Evolutionary conservation across 2,329 filamentous ascomycete species (phyloP), one percentile per base, ranked within the genome.

Genomic region (Trichoderma afroharzianum): DNA sequence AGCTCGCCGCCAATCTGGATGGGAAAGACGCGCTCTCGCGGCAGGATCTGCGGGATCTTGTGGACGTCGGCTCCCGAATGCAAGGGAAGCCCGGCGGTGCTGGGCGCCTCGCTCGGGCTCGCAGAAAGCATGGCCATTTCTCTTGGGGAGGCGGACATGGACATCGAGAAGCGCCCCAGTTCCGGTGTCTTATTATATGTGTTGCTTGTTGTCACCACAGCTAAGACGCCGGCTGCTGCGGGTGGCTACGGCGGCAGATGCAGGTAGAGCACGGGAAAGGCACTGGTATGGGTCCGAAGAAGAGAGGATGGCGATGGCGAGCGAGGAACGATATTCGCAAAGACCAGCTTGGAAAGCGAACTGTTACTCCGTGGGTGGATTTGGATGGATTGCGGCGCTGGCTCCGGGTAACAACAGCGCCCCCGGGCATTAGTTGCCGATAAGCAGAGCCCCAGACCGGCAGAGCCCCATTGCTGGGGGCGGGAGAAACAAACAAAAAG

Each of bases 1-100:
- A 93, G 82, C 80, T 92, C 88, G 18, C 88, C 88, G 21, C 91
- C 91, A 75, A 93, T 92, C 81, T 93, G 91, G 72, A 93, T 91
- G 2, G 91, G 91, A 73, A 93, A 93, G 21, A 93, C 91, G 76
- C 91, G 90, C 78, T 92, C 90, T 74, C 91, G 89, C 3, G 91
- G 91, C 21, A 93, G 83, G 67, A 90, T 85, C 59, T 82, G 82
- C 30, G 87, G 87, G 62, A 90, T 89, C 75, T 83, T 83, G 74
- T 80, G 79, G 68, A 86, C 79, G 72, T 73, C 78, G n/a, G 75
- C 74, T 64, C 81, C 81, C 36, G 77, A 77, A 63, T 77, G 72
- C 63, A 75, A 72, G 50, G 79, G 74, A 6, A 73, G 70, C 32
- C 75, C 74, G 30, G 76, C 68, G 70, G 74, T 63, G 74, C 73